These are phyloP conservation scores for Leucocoprinus leucothites DNA, from an alignment of 768 basidiomycete genomes.

Conservation along the genomic window DNA sequence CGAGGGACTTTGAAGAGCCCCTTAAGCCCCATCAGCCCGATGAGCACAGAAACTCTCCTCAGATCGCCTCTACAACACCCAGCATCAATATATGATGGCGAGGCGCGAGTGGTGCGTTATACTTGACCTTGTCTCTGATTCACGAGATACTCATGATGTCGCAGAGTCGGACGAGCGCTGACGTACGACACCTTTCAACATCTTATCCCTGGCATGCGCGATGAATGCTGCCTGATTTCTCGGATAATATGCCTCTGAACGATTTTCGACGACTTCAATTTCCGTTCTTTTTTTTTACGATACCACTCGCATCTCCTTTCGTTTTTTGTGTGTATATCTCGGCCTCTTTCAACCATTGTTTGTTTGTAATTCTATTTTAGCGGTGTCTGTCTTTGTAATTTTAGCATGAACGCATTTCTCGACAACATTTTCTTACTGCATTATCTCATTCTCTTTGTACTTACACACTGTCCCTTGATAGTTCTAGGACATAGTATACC, in stretches of 20 bases:
- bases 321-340: not conserved
- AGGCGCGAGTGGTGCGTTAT: not conserved
- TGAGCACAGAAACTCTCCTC: not conserved
- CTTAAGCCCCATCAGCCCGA: conserved; percentile 1
- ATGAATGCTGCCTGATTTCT: not conserved
- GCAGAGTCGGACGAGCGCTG: not conserved
- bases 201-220: conserved; percentile 9
- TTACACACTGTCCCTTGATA: no score
- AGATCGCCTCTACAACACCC: not conserved
- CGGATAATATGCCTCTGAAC: not conserved
- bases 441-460: no score
- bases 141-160: not conserved
- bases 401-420: not conserved
- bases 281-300: not conserved
- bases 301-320: not conserved
- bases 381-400: not conserved
- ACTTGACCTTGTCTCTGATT: not conserved
- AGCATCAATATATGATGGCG: not conserved
- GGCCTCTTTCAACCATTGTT: not conserved
- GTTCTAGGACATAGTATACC: no score
- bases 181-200: conserved; percentile 1
- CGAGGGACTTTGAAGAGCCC: not conserved
- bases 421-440: not conserved
- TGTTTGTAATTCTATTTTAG: not conserved
- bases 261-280: not conserved